Conservation (phyloP, 495 filamentous ascomycete species). For the Hypoxylon fuscum region DNA sequence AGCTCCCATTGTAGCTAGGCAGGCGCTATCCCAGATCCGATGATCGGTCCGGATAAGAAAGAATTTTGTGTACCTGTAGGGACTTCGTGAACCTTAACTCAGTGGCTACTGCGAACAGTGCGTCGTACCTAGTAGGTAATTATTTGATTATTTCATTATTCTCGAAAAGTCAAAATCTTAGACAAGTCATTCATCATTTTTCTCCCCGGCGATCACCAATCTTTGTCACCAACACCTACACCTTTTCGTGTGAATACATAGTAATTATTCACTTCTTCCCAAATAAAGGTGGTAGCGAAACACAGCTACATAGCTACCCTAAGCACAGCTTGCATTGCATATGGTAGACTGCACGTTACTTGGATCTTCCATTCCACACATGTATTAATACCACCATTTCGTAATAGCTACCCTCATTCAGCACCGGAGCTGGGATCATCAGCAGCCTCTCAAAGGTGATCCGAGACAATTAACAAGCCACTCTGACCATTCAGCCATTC, state of each 20-base stretch:
- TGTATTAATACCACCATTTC: conserved; percentile 38
- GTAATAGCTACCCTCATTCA: conserved; percentile 32
- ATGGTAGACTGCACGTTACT: conserved; percentile 36
- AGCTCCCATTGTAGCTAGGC: not conserved
- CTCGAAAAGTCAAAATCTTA: no score
- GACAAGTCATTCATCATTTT: conserved; percentile 22
- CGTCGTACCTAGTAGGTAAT: no score
- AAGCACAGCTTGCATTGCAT: conserved; percentile 33
- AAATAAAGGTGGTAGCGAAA: conserved; percentile 21
- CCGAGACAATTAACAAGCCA: conserved; percentile 39
- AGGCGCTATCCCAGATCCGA: conserved; percentile 30
- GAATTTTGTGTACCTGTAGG: conserved; percentile 14
- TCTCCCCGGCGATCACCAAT: conserved; percentile 6
- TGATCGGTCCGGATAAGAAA: conserved; percentile 33
- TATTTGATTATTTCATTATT: conserved; percentile 2
- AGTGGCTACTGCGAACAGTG: conserved; percentile 27
- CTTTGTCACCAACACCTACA: conserved; percentile 2
- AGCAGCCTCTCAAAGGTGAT: conserved; percentile 17
- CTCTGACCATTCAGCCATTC: conserved; percentile 30
- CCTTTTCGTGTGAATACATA: conserved; percentile 4
- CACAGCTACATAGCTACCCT: conserved; percentile 11
- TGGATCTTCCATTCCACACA: conserved; percentile 32
- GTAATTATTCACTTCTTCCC: conserved; percentile 10
- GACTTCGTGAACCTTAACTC: conserved; percentile 17
- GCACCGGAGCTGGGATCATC: conserved; percentile 24